Percentiles rank a stretch among this genome's conserved stretches.
Evolutionary conservation across 2,329 filamentous ascomycete species (phyloP).

Genomic region (Fusarium pseudograminearum): DNA sequence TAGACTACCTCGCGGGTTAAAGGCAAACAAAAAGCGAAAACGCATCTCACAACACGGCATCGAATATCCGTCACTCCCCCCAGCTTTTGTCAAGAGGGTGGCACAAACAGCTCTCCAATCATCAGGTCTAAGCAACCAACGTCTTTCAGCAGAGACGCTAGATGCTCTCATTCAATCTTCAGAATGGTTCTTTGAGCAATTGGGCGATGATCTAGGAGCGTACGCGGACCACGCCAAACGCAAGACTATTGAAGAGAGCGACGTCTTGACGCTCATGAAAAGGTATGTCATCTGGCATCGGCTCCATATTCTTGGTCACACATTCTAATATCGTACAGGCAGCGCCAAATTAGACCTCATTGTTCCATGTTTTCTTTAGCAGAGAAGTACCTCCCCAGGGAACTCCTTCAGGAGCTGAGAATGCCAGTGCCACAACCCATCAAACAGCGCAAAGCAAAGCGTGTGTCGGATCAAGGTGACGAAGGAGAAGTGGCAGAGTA

Average conservation of each 20-base stretch:
- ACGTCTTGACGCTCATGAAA: constrained; percentile 84
- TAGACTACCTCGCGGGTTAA: constrained; percentile 32
- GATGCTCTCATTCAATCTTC: constrained; percentile 82
- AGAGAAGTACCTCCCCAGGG: constrained; percentile 82
- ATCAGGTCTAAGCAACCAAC: constrained; percentile 73
- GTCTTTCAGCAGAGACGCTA: constrained; percentile 79
- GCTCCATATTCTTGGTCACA: constrained; percentile 37
- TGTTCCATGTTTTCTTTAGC: constrained; percentile 89
- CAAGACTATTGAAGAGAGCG: constrained; percentile 87
- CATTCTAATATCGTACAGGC: constrained; percentile 65
- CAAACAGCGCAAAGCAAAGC: constrained; percentile 59
- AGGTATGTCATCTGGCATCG: constrained; percentile 68
- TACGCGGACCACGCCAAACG: constrained; percentile 86
- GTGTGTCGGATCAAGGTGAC: constrained; percentile 47
- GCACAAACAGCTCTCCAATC: constrained; percentile 78
- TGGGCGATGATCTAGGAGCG: constrained; percentile 80
- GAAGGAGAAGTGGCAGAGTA: constrained; percentile 55
- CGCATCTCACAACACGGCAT: constrained; percentile 76
- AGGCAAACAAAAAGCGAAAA: constrained; percentile 54
- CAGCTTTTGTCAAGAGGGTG: constrained; percentile 78
- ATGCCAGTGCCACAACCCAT: constrained; percentile 70
- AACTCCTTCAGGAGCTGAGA: constrained; percentile 84
- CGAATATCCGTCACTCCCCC: constrained; percentile 79
- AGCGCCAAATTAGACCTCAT: constrained; percentile 77
- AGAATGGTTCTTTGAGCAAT: constrained; percentile 93